These are phyloP conservation scores for Beauveria sp. DNA, from an alignment of 2,329 filamentous ascomycete genomes.

Conservation along the genomic window DNA sequence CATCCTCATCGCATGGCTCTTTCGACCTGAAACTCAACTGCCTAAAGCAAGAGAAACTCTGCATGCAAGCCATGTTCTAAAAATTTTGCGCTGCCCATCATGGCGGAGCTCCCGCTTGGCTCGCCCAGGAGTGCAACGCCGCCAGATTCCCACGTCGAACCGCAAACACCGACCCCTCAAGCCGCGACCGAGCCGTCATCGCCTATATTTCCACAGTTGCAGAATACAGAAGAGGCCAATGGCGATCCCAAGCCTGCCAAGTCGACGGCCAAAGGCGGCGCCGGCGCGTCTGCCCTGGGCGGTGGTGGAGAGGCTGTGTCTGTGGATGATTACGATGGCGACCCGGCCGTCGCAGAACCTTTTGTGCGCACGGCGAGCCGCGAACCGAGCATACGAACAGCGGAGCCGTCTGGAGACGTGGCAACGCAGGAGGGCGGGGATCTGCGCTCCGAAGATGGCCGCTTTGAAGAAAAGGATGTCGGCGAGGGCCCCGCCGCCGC, in stretches of 20 bases:
- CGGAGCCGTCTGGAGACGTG: neutral
- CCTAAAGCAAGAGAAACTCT: neutral
- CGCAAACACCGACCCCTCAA: neutral
- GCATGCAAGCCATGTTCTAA: neutral
- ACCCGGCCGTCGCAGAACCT: constrained; percentile 48
- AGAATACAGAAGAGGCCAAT: constrained; percentile 27
- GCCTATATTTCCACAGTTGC: constrained; percentile 28
- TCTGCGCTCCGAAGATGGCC: neutral
- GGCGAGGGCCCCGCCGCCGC: constrained; percentile 8
- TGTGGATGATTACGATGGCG: constrained; percentile 48
- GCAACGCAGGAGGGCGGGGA: neutral
- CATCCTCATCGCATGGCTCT: neutral
- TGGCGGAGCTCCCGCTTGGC: constrained; percentile 1
- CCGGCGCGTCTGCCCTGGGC: constrained; percentile 50
- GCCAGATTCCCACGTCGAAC: neutral
- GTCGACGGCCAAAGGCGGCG: constrained; percentile 13
- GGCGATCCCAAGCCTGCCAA: neutral
- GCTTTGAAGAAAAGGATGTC: neutral
- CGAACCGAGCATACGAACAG: constrained; percentile 28
- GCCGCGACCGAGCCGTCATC: constrained; percentile 12
- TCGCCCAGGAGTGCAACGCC: neutral
- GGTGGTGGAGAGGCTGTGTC: constrained; percentile 47
- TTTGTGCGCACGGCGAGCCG: constrained; percentile 50
- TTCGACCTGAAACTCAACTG: neutral
- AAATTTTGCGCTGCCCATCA: neutral